Conservation (phyloP, 768 basidiomycete genomes). For the Lactifluus rugatus region DNA sequence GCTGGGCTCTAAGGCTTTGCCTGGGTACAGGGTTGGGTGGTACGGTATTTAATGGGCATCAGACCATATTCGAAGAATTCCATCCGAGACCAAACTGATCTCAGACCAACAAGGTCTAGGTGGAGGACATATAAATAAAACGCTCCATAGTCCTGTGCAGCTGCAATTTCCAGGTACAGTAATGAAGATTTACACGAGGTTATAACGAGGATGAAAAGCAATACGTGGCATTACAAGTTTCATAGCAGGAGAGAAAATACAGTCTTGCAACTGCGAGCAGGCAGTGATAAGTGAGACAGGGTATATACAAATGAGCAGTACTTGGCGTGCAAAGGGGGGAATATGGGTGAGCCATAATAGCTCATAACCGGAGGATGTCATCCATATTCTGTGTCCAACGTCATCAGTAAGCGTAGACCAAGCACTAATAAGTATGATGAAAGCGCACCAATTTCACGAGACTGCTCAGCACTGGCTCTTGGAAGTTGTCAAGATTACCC, state of each 20-base stretch:
- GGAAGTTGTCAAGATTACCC: slow-evolving; percentile 13
- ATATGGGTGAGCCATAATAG: background rate
- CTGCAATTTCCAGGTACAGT: background rate
- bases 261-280: background rate
- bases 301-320: background rate
- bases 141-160: background rate
- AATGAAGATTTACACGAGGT: background rate
- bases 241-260: background rate
- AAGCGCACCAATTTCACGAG: slow-evolving; percentile 9
- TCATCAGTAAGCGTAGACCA: background rate
- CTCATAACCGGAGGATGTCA: background rate
- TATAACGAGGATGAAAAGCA: background rate
- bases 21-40: too few species aligned
- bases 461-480: slow-evolving; percentile 11
- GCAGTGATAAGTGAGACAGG: background rate
- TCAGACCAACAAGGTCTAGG: background rate
- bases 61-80: too few species aligned
- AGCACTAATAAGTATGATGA: background rate
- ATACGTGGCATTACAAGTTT: background rate
- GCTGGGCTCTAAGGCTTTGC: too few species aligned
- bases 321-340: background rate
- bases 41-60: too few species aligned
- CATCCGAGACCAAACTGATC: too few species aligned
- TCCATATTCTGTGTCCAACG: background rate
- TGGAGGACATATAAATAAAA: background rate